Conservation (phyloP, 441 rosid species). For the Brassica hybrid region DNA sequence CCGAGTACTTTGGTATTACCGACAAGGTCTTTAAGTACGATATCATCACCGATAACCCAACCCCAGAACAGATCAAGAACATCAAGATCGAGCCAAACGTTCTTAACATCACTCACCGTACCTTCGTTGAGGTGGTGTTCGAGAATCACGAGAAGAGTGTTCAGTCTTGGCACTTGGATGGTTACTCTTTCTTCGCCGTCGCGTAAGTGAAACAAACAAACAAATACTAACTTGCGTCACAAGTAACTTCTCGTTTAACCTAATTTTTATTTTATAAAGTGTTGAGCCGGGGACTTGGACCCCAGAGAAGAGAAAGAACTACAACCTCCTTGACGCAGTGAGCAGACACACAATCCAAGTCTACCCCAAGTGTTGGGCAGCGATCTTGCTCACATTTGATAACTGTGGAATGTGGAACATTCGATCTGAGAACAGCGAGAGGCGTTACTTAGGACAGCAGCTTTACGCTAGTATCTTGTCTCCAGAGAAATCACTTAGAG, state of each 20-base stretch:
- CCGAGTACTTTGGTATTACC: conserved; percentile 60
- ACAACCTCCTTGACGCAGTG: conserved; percentile 5
- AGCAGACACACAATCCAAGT: conserved; percentile 12
- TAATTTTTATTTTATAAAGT: background rate
- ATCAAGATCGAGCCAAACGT: conserved; percentile 11
- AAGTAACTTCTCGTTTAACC: conserved; percentile 7
- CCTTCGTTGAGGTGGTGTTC: background rate
- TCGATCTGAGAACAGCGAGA: conserved; percentile 12
- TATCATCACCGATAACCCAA: conserved; percentile 52
- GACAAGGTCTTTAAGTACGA: conserved; percentile 72
- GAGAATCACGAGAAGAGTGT: conserved; percentile 4
- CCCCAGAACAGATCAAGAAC: conserved; percentile 27
- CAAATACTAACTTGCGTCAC: background rate
- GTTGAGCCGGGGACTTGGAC: conserved; percentile 10
- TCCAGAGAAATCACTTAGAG: conserved; percentile 11
- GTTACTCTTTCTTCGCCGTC: conserved; percentile 73
- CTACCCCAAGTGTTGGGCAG: conserved; percentile 4
- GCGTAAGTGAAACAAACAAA: conserved; percentile 50
- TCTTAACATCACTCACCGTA: conserved; percentile 10
- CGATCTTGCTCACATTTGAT: conserved; percentile 7
- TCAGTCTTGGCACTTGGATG: conserved; percentile 35
- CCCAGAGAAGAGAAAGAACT: conserved; percentile 10
- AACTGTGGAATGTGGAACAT: conserved; percentile 15
- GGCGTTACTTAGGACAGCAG: conserved; percentile 12
- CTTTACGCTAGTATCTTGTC: conserved; percentile 5